Evolutionary conservation across 2,329 filamentous ascomycete genomes (phyloP), one percentile per base, ranked within the genome.

Genomic region (Epichloe scottii): DNA sequence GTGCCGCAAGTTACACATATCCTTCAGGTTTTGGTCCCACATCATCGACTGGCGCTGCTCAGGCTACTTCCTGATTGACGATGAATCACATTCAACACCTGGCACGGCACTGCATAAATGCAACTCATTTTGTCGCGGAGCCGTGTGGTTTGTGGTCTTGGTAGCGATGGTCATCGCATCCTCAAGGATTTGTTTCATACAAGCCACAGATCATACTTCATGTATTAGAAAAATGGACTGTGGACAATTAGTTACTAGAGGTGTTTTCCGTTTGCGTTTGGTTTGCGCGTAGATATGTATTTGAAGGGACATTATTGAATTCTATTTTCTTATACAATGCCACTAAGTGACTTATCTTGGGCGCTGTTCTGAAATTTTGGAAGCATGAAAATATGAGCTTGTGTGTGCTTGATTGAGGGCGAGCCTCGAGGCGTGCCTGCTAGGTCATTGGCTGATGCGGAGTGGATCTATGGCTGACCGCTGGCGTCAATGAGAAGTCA

Each of bases 21-120:
- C 53, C 53, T 12, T 43, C 50, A 38, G 51, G 51, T 8, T 54
- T 46, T 35, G 43, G 40, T 26, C 51, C 53, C 14, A 42, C 53
- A 15, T 45, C 50, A 19, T 19, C 50, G 7, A 15, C 46, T n/a
- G 43, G 33, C 17, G 44, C 23, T 35, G 26, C 53, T 26, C 19
- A 35, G 15, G 39, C 49, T 17, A 46, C 53, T 23, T 42, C 48
- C 7, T 52, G 33, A 44, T 26, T 43, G 15, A 35, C 17, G n/a
- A 21, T 12, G 17, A 3, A 2, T 17, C 7, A 11, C 23, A 15
- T 26, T 10, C 12, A 17, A 26, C 19, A 5, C 5, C 21, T 26
- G 34, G 11, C n/a, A 35, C 14, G 14, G 21, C 19, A 8, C 15
- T 17, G 21, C 26, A 3, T 10, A 12, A 17, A 40, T 15, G 6